Base-by-base conservation (phyloP, 805 yeast species). In the Peterozyma toletana region DNA sequence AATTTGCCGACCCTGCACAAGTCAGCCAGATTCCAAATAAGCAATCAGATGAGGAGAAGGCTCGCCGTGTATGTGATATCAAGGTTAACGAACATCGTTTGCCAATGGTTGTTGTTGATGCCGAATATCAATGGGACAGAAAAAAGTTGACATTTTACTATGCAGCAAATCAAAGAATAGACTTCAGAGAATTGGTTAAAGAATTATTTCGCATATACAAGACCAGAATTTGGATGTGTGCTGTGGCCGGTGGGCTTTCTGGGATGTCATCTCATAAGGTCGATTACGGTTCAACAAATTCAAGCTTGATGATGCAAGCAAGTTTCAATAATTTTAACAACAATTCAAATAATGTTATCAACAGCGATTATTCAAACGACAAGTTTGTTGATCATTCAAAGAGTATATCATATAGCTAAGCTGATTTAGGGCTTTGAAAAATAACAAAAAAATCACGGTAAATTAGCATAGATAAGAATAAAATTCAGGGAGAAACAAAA, bases 151-250 rank as follows among this genome's bases (percentile, higher is more conserved):
- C 88, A 11, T 84, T 86, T 57, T 86, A 84, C 63, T 83, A 83
- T 59, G 64, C 57, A 30, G 77, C 82, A 42, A 67, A 68, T 41
- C 75, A 77, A 50, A 68, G 95, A 50, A 82, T 86, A 44, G 95
- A 86, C 59, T 84, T 84, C 59, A 67, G 93, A 48, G 89, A 83
- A 50, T 71, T 85, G 58, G 89, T 84, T 9, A 72, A 85, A 38
- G 93, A 85, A 50, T 66, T 84, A 45, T 84, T 84, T 64, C 67
- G 86, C 47, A 75, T 80, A 41, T 85, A 83, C 70, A 84, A 85
- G 64, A 84, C 91, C 3, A 68, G 93, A 51, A 84, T 84, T 54
- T 86, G 95, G 95, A 83, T 86, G 93, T 84, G 91, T 63, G 87
- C 88, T 3, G 85, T 79, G 33, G 54, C 43, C 37, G 46, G 48